Percentiles rank a stretch among this genome's conserved stretches.
phyloP scores from a whole-genome alignment of 2,329 filamentous ascomycete genomes.

The Alternaria gansuensis region DNA sequence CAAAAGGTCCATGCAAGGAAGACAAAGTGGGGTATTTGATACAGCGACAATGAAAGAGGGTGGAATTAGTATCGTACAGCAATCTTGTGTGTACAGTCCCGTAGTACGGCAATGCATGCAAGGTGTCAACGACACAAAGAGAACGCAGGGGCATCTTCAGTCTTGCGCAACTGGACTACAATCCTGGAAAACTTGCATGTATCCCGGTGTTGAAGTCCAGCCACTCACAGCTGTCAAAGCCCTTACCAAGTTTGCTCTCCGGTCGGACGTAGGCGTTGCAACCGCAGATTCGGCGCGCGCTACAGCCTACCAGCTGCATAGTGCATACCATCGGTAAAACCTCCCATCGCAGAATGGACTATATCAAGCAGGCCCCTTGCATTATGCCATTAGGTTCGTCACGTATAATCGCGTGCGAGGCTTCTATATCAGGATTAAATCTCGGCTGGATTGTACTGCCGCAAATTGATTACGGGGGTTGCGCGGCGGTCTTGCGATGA shows the following conservation, averaged over 20 bases:
- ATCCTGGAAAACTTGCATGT: neutral
- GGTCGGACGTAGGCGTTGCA: neutral
- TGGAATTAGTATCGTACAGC: neutral
- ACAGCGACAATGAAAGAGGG: neutral
- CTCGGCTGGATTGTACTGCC: neutral
- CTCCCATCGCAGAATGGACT: neutral
- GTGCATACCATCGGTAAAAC: neutral
- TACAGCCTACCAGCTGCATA: neutral
- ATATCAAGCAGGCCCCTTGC: constrained; percentile 1
- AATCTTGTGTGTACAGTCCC: neutral
- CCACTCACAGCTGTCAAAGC: neutral
- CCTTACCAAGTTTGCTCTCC: neutral
- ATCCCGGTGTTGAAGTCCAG: neutral
- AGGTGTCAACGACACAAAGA: neutral
- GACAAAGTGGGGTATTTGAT: neutral
- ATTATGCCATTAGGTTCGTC: neutral
- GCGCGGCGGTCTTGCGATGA: constrained; percentile 8
- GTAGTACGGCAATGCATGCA: neutral
- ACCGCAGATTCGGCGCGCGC: neutral
- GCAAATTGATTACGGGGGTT: neutral
- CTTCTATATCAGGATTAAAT: neutral
- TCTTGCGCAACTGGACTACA: neutral
- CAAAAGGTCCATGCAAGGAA: neutral
- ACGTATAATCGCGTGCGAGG: neutral
- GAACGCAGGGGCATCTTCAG: neutral